These are phyloP conservation scores for Fonsecaea nubica DNA, from an alignment of 2,329 filamentous ascomycete species.

Conservation along the genomic window DNA sequence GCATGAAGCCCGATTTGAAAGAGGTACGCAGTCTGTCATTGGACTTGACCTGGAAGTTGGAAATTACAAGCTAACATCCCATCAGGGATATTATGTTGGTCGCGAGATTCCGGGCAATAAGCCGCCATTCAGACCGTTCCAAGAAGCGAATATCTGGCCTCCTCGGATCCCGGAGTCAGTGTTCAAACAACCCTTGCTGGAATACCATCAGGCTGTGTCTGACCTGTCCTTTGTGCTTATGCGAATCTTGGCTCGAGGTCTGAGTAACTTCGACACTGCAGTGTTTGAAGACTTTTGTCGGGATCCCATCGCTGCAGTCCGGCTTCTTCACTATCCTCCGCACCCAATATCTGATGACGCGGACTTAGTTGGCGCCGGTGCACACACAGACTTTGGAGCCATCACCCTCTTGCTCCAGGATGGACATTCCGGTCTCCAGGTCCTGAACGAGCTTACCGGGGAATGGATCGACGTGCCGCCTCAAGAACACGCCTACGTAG, in stretches of 20 bases:
- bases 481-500: slow-evolving; percentile 56
- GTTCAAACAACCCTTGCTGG: slow-evolving; percentile 31
- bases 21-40: slow-evolving; percentile 36
- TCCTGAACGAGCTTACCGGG: slow-evolving; percentile 54
- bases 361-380: slow-evolving; percentile 42
- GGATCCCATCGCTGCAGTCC: slow-evolving; percentile 41
- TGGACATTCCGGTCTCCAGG: slow-evolving; percentile 58
- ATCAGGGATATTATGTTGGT: slow-evolving; percentile 41
- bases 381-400: slow-evolving; percentile 60
- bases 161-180: slow-evolving; percentile 10
- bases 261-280: slow-evolving; percentile 51
- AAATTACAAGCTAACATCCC: neutral
- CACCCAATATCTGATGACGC: slow-evolving; percentile 36
- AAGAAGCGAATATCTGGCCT: slow-evolving; percentile 35
- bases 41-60: neutral
- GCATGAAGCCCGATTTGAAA: slow-evolving; percentile 42
- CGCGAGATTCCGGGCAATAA: slow-evolving; percentile 34
- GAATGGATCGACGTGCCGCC: slow-evolving; percentile 57
- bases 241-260: slow-evolving; percentile 53
- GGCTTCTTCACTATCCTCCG: slow-evolving; percentile 44
- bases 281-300: slow-evolving; percentile 41
- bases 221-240: slow-evolving; percentile 27
- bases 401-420: slow-evolving; percentile 64
- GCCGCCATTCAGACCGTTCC: slow-evolving; percentile 36
- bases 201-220: slow-evolving; percentile 29